Conservation (phyloP, 805 yeast genomes). For the Lachancea lanzarotensis region DNA sequence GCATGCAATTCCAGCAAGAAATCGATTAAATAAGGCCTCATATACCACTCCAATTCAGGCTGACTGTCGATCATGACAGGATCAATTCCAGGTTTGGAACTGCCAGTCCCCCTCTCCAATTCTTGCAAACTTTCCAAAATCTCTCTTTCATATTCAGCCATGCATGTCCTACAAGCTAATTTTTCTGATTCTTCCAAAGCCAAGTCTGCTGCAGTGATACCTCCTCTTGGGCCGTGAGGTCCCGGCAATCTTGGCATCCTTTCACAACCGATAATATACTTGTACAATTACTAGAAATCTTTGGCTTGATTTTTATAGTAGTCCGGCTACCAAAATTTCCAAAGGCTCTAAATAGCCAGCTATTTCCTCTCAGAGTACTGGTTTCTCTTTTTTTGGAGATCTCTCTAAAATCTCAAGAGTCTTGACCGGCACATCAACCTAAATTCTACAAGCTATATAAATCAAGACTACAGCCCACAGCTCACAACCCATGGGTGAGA, state of each 20-base stretch:
- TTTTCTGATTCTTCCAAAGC: constrained; percentile 10
- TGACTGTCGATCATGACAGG: constrained; percentile 69
- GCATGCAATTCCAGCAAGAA: constrained; percentile 64
- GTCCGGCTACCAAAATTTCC: not conserved
- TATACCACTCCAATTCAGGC: constrained; percentile 75
- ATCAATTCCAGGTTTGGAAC: constrained; percentile 19
- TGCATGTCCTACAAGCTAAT: not conserved
- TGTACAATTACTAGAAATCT: no score
- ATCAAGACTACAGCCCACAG: no score
- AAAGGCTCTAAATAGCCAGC: not conserved
- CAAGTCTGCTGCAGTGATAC: not conserved
- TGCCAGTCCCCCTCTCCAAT: constrained; percentile 27
- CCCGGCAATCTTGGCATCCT: not conserved
- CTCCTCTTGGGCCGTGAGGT: no score
- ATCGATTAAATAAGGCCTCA: constrained; percentile 74
- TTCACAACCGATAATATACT: not conserved
- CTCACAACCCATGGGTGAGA: no score
- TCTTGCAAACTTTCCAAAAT: constrained; percentile 39
- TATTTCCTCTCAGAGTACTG: no score
- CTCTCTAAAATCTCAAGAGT: no score
- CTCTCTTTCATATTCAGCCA: constrained; percentile 30
- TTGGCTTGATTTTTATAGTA: not conserved
- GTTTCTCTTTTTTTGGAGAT: no score
- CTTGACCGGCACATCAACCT: no score
- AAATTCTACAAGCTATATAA: no score